Percentiles rank a stretch among this genome's conserved stretches.
Evolutionary conservation across 805 yeast species (phyloP).

Genomic region (Nematodospora valgi): DNA sequence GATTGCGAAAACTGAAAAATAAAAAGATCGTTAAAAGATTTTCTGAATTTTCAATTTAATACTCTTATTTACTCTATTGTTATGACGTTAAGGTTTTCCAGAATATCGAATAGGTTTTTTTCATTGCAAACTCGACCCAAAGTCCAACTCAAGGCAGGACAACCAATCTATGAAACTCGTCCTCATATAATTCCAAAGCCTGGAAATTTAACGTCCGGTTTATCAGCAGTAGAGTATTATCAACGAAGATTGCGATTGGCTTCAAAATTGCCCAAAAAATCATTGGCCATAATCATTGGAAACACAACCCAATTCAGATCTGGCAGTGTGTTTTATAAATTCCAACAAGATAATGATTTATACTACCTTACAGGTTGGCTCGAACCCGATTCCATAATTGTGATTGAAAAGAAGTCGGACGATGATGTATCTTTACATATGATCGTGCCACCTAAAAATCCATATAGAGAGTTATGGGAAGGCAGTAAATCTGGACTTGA

Average conservation of each 20-base stretch:
- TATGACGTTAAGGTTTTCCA: too few species aligned
- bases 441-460: constrained; percentile 82
- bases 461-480: constrained; percentile 85
- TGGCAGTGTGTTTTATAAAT: constrained; percentile 86
- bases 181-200: constrained; percentile 64
- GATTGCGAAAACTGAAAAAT: too few species aligned
- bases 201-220: constrained; percentile 88
- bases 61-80: too few species aligned
- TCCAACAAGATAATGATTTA: constrained; percentile 88
- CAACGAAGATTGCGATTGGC: constrained; percentile 64
- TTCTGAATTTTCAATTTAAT: too few species aligned
- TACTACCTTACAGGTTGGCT: constrained; percentile 89
- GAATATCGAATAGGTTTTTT: constrained; percentile 1
- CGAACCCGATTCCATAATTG: constrained; percentile 76
- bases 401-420: constrained; percentile 56
- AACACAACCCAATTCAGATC: constrained; percentile 72
- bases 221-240: constrained; percentile 78
- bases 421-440: constrained; percentile 64
- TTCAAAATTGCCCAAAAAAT: constrained; percentile 52
- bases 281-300: constrained; percentile 75
- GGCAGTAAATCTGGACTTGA: constrained; percentile 86
- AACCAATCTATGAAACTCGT: constrained; percentile 82
- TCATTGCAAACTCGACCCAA: constrained; percentile 20
- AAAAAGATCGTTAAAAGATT: too few species aligned
- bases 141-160: constrained; percentile 59